Percentiles rank a stretch among this genome's conserved stretches.
Conservation (phyloP, 257 asterid species). For the Nicotiana tomentosiformis region DNA sequence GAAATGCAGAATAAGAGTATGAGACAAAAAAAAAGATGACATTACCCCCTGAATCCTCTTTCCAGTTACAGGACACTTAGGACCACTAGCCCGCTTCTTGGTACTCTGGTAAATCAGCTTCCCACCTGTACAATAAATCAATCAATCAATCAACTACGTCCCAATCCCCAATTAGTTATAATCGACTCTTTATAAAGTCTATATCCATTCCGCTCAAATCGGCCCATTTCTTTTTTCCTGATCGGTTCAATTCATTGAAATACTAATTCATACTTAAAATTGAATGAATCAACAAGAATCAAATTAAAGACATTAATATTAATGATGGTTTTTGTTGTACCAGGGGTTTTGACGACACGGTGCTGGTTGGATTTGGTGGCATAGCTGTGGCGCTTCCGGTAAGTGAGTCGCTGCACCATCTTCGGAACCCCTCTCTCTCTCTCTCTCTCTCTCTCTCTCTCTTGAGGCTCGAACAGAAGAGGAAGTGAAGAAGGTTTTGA, state of each 20-base stretch:
- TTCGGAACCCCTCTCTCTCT: neutral
- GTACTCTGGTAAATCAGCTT: constrained; percentile 1
- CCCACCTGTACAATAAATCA: constrained; percentile 4
- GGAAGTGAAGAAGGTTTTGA: neutral
- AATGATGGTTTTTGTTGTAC: neutral
- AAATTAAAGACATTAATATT: neutral
- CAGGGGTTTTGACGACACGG: constrained; percentile 22
- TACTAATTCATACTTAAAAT: neutral
- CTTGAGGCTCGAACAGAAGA: neutral
- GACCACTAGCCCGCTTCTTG: constrained; percentile 19
- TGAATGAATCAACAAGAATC: neutral
- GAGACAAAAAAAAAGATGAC: neutral
- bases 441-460: neutral
- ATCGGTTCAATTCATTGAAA: neutral
- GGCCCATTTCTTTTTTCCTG: too few relatives aligned
- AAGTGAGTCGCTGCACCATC: constrained; percentile 22
- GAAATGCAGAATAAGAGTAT: neutral
- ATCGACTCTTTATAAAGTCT: neutral
- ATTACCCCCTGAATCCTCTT: constrained; percentile 18
- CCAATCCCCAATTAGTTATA: neutral
- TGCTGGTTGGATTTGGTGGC: constrained; percentile 24
- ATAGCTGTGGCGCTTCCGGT: constrained; percentile 21
- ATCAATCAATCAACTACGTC: neutral
- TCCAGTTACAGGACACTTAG: constrained; percentile 21
- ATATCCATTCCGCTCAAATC: neutral